Base-by-base conservation (phyloP, 805 yeast genomes). In the Lipomyces spencermartinsiae region DNA sequence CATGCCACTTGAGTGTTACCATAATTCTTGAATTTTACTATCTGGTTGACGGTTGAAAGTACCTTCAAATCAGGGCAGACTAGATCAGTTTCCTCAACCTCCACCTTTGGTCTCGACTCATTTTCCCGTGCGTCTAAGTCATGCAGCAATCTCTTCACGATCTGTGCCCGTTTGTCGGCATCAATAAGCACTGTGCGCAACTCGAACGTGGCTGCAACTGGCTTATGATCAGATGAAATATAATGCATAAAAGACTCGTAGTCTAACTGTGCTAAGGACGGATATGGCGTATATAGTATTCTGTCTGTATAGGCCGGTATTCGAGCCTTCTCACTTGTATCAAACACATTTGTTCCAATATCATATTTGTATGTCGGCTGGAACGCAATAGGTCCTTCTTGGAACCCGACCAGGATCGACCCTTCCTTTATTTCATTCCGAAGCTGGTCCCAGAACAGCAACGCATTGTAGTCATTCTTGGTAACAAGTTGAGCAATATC, bases 301-400 rank as follows among this genome's bases (percentile, higher is more conserved):
- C 91, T 79, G 69, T 87, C 91, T 0, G 90, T 86, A 74, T 87
- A 87, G 0, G 89, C 84, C 0, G 91, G 90, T 6, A 78, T 76
- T 59, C 90, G 78, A 22, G 73, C 76, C 3, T 72, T 74, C 33
- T 71, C 71, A 54, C 74, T 68, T 10, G 66, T 58, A 43, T 69
- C 72, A 29, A 69, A 69, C 19, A 53, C 39, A 33, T 46, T 25
- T 46, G 76, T 71, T 12, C 78, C 80, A 29, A 74, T 59, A 58
- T 69, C 73, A 66, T 83, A 77, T 72, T 86, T 87, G 74, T 84
- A 87, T 1, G 89, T 86, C 0, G 91, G 91, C 1, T 82, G 77
- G 73, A 87, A 87, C 0, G 69, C 61, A 25, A 87, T 82, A 1
- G 73, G 71, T 1, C 83, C 82, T 73, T 87, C 91, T 33, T 77